Evolutionary conservation across 192 early-diverging fungal genomes (phyloP), one percentile per base, ranked within the genome.

Genomic region (Cladochytrium replicatum): DNA sequence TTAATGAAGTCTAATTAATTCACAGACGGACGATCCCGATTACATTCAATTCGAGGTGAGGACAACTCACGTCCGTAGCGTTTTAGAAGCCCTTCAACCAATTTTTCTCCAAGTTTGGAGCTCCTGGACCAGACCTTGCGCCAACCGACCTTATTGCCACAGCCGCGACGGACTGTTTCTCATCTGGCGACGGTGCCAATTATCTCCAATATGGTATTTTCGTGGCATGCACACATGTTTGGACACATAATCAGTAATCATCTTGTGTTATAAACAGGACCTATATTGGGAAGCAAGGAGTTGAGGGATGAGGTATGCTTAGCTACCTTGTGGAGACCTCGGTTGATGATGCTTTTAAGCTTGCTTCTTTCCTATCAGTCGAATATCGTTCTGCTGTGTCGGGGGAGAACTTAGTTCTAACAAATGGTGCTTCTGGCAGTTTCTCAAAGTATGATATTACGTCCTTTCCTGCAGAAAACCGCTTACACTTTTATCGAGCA

Each of bases 121-220:
- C 69, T 17, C 69, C 69, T 22, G 57, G 47, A 17, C 26, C 48
- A 25, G 50, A 22, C 41, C 49, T 71, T 19, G 48, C 67, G 21
- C 68, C 65, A 4, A 34, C 54, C 2, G 23, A 25, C 5, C 34
- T 41, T 6, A 41, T 44, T 15, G 11, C 29, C 6, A 15, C n/a
- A 2, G 54, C 60, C 3, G 37, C 38, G 11, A 53, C 47, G 24
- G 50, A 41, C 32, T 26, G 27, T 8, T 51, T 32, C n/a, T 13
- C 15, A 6, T 11, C 46, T 15, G 19, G 2, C 7, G 29, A 64
- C 4, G 54, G 55, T 46, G 46, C 56, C 9, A 37, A 39, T 15
- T 46, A 41, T 19, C 55, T 72, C 1, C 67, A 72, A 41, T 69
- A 69, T 46, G 64, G 70, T 5, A 66, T 67, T 0, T 26, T 29